Evolutionary conservation across 345 rosid genomes (phyloP), one percentile per base, ranked within the genome.

Genomic region (Camelina neglecta): DNA sequence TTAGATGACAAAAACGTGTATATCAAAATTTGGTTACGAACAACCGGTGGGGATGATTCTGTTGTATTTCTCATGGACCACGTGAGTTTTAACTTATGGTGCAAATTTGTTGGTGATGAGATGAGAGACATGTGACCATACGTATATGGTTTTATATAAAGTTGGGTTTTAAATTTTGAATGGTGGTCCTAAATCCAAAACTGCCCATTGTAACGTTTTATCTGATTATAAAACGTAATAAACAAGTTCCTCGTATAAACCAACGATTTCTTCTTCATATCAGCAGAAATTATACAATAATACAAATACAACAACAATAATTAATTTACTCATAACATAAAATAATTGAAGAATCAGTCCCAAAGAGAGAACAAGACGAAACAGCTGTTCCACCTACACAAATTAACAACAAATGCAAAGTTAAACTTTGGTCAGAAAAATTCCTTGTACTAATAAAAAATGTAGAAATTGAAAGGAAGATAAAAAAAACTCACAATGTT

Each of bases 281-380:
- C 53, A 70, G 18, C 51, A 69, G 33, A 35, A 55, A 42, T 8
- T 11, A 62, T 33, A 53, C 2, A 71, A 71, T 8, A 69, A 8
- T 16, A 35, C 15, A 56, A 56, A 56, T 69, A 62, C 80, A 70
- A 49, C 67, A 75, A 75, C 7, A 23, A 50, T 31, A 9, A 49
- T 38, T 50, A 66, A 57, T 57, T 57, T 64, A 56, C 58, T 56
- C 55, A 72, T 47, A 65, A 71, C 45, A 65, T 29, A 59, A 47
- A 70, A 65, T 7, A 70, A 71, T 63, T 55, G 76, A 77, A 58
- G 72, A 65, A 71, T 63, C 61, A 38, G 35, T 76, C 49, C 48
- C 56, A 58, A 38, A 18, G 58, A 33, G 35, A 54, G 29, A 44
- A 12, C 36, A 49, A 67, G 67, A 49, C 24, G 54, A 76, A 45